Evolutionary conservation across 2,329 filamentous ascomycete genomes (phyloP), one percentile per base, ranked within the genome.

Genomic region (Xylariales sp.): DNA sequence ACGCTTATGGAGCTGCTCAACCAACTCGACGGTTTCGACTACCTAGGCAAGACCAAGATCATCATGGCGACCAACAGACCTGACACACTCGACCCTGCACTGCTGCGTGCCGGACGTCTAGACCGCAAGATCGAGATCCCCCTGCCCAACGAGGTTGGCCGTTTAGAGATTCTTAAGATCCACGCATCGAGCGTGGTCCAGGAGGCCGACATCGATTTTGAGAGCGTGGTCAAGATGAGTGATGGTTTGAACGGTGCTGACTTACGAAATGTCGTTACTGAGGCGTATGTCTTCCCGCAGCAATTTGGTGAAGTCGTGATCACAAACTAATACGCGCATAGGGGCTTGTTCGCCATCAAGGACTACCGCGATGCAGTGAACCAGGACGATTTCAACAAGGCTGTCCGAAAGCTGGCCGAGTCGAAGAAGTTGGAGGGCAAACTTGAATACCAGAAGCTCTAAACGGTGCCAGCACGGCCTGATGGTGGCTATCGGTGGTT

Each of bases 221-320:
- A 98, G 77, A 96, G 88, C 57, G 89, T 98, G 46, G 93, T 98
- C 53, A 98, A 98, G 82, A 98, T 98, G 93, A 96, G 90, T 56
- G 93, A 98, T 60, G 90, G 91, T 20, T 78, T 98, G 56, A 98
- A 98, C 67, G 93, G 93, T 61, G 93, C 93, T 38, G 93, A 98
- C 80, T 69, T 98, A 73, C 78, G 93, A 59, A 98, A 98, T 61
- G 90, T 98, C 39, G 90, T 98, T 39, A 98, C 93, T 11, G 93
- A 98, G 76, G 93, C 93, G 88, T 95, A 78, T 74, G 88, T 82
- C 28, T 31, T 15, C 27, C 27, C 14, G 6, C 20, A n/a, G 19
- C 38, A 19, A 27, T 27, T 36, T 44, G 7, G 21, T 10, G 18
- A 18, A 25, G n/a, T 25, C 28, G 24, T 28, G 8, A 18, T 37